A percentile compares a stretch with the other conserved stretches of the same genome.
Evolutionary conservation across 768 basidiomycete species (phyloP).

Genomic region (Trametes villosa): DNA sequence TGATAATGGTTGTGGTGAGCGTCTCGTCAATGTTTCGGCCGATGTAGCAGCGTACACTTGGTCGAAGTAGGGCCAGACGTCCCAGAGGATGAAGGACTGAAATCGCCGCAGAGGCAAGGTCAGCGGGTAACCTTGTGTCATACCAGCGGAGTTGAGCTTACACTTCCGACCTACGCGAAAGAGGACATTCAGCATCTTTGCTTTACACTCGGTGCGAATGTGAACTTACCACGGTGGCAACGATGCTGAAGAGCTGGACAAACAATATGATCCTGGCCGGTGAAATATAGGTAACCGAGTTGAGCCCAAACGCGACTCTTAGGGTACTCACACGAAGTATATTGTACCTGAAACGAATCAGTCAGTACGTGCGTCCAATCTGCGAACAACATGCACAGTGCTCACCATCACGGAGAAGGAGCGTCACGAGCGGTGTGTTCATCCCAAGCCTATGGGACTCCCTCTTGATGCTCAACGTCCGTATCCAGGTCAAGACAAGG

Average conservation of each 20-base stretch:
- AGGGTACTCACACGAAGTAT: constrained; percentile 17
- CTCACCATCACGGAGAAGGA: constrained; percentile 23
- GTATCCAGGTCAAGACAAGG: constrained; percentile 18
- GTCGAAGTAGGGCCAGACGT: constrained; percentile 22
- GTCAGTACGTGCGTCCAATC: too few species aligned
- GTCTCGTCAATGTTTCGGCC: not conserved
- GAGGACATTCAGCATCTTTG: not conserved
- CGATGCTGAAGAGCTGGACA: constrained; percentile 18
- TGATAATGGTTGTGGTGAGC: not conserved
- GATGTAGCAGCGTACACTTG: constrained; percentile 16
- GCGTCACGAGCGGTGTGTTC: constrained; percentile 15
- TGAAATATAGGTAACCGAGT: not conserved
- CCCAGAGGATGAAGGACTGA: constrained; percentile 17
- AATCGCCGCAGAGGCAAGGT: not conserved
- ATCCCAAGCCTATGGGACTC: constrained; percentile 16
- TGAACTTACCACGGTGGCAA: not conserved
- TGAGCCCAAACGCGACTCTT: too few species aligned
- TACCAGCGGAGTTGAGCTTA: not conserved
- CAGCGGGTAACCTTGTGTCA: not conserved
- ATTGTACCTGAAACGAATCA: constrained; percentile 9
- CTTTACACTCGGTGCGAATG: not conserved
- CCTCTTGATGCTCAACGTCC: constrained; percentile 16
- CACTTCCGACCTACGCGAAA: constrained; percentile 6
- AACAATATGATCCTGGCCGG: constrained; percentile 9
- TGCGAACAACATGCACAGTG: too few species aligned